A percentile compares a stretch with the other conserved stretches of the same genome.
phyloP scores from a whole-genome alignment of 306 rosid genomes.

The Betula pendula region DNA sequence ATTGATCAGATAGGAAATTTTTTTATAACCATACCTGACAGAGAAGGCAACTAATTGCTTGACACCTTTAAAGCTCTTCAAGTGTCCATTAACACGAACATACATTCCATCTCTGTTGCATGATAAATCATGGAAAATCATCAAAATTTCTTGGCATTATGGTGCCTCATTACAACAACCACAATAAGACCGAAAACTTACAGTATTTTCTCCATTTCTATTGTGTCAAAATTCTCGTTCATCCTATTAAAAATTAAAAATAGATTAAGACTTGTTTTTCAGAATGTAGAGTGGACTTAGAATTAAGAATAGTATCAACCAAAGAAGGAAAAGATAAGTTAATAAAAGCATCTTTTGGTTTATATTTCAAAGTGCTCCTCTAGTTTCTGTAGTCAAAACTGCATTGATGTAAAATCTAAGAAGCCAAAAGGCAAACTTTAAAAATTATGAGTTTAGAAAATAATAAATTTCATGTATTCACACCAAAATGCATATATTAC shows the following conservation, averaged over 20 bases:
- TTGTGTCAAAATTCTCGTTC: conserved; percentile 67
- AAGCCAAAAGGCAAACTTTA: not conserved
- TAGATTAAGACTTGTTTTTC: conserved; percentile 2
- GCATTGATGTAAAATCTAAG: not conserved
- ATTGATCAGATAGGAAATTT: conserved; percentile 1
- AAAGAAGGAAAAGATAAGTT: not conserved
- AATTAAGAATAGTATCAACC: not conserved
- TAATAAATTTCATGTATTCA: not conserved
- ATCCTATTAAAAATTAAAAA: conserved; percentile 49
- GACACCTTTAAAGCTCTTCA: conserved; percentile 78
- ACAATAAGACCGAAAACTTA: conserved; percentile 35
- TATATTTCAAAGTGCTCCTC: not conserved
- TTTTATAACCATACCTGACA: conserved; percentile 52
- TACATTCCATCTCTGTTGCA: conserved; percentile 54
- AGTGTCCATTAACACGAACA: conserved; percentile 74
- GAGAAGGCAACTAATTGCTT: conserved; percentile 74
- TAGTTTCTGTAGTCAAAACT: not conserved
- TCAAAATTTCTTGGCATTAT: not conserved
- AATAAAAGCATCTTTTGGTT: not conserved
- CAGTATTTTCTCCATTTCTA: conserved; percentile 77
- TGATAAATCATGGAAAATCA: conserved; percentile 5
- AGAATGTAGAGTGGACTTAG: not conserved
- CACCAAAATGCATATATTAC: conserved; percentile 35
- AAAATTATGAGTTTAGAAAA: not conserved
- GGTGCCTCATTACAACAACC: not conserved